Conservation (phyloP, 306 rosid species). For the Lotus japonicus region DNA sequence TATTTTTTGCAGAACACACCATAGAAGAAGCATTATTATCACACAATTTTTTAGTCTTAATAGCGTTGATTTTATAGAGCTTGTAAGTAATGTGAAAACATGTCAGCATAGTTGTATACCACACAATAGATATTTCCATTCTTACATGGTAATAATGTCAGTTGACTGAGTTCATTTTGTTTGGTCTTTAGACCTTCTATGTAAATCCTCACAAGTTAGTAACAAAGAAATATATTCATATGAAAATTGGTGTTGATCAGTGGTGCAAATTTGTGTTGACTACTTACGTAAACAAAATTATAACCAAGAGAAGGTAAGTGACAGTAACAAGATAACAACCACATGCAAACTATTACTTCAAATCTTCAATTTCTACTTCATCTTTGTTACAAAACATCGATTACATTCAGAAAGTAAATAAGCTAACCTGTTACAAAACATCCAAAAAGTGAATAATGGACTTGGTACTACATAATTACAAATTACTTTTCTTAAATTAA, state of each 20-base stretch:
- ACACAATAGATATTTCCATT: constrained; percentile 1
- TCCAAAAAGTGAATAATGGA: too few relatives aligned
- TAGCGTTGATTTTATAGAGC: constrained; percentile 22
- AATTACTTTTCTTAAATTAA: not conserved
- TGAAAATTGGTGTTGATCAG: not conserved
- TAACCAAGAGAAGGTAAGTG: too few relatives aligned
- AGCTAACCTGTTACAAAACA: too few relatives aligned
- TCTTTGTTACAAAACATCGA: too few relatives aligned
- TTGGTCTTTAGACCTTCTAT: not conserved
- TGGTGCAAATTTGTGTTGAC: not conserved
- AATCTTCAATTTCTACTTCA: too few relatives aligned
- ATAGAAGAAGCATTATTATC: constrained; percentile 23
- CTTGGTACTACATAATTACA: too few relatives aligned
- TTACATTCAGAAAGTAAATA: too few relatives aligned
- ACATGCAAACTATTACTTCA: too few relatives aligned
- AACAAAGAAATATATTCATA: not conserved
- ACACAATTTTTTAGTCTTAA: constrained; percentile 17
- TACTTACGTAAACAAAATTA: too few relatives aligned
- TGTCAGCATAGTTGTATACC: constrained; percentile 2
- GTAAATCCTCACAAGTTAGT: not conserved
- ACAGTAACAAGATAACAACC: too few relatives aligned
- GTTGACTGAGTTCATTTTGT: not conserved
- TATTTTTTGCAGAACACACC: not conserved
- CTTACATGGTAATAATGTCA: not conserved
- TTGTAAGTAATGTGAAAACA: constrained; percentile 31